These are phyloP conservation scores for Knoxdaviesia proteae DNA, from an alignment of 2,329 filamentous ascomycete species.

Conservation along the genomic window DNA sequence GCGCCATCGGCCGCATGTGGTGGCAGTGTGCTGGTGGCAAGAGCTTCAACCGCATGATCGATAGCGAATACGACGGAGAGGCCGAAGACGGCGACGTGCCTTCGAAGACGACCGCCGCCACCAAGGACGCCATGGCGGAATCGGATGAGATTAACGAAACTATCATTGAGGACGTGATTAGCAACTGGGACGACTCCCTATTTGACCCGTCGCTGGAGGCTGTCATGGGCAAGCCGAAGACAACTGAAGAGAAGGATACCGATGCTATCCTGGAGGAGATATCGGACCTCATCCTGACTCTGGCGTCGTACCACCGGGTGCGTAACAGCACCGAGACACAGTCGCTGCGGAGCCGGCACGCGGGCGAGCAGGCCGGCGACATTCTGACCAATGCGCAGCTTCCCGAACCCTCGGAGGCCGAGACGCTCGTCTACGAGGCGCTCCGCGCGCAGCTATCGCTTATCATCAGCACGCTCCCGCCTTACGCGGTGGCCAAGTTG, in stretches of 20 bases:
- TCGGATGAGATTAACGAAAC: slow-evolving; percentile 26
- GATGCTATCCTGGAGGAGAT: slow-evolving; percentile 55
- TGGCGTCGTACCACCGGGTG: slow-evolving; percentile 61
- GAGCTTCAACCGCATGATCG: slow-evolving; percentile 43
- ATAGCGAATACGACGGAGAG: slow-evolving; percentile 23
- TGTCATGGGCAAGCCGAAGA: slow-evolving; percentile 24
- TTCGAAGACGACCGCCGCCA: too few relatives aligned
- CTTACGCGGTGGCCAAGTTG: slow-evolving; percentile 68
- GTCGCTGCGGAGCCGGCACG: slow-evolving; percentile 37
- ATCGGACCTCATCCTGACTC: slow-evolving; percentile 54
- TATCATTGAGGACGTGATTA: slow-evolving; percentile 30
- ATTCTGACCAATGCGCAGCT: slow-evolving; percentile 46
- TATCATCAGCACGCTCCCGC: slow-evolving; percentile 56
- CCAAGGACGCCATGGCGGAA: slow-evolving; percentile 10
- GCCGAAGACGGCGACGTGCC: slow-evolving; percentile 16
- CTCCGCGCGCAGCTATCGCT: slow-evolving; percentile 56
- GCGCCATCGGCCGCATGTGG: slow-evolving; percentile 49
- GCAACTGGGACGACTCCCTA: slow-evolving; percentile 34
- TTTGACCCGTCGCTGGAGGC: slow-evolving; percentile 37
- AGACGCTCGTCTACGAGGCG: slow-evolving; percentile 43
- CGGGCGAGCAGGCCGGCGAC: slow-evolving; percentile 43
- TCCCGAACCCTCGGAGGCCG: slow-evolving; percentile 44
- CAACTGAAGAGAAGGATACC: slow-evolving; percentile 39
- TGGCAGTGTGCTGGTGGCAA: slow-evolving; percentile 53
- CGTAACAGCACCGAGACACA: slow-evolving; percentile 50